These are phyloP conservation scores for Aspergillus flavus DNA, from an alignment of 2,329 filamentous ascomycete species.

Conservation along the genomic window DNA sequence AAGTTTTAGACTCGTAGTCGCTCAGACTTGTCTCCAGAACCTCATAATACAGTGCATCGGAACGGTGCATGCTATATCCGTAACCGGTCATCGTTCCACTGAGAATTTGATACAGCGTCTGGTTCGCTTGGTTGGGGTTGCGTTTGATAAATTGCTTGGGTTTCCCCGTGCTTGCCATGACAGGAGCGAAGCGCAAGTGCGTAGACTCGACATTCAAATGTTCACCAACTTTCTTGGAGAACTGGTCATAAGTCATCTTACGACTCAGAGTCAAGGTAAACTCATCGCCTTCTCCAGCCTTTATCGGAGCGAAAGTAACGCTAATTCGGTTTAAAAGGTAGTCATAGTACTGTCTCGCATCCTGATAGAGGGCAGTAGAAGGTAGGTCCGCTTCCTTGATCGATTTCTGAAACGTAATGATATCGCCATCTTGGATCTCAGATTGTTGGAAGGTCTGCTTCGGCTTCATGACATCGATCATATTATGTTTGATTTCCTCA, in stretches of 20 bases:
- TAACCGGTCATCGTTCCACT: slow-evolving; percentile 73
- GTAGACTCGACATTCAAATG: slow-evolving; percentile 76
- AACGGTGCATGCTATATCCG: slow-evolving; percentile 66
- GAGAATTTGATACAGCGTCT: slow-evolving; percentile 78
- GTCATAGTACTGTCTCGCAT: slow-evolving; percentile 88
- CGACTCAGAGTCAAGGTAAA: slow-evolving; percentile 81
- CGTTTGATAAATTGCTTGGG: slow-evolving; percentile 79
- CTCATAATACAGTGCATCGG: slow-evolving; percentile 86
- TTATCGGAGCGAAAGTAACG: slow-evolving; percentile 73
- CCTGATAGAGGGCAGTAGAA: slow-evolving; percentile 55
- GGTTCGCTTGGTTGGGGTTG: slow-evolving; percentile 65
- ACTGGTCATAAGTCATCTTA: slow-evolving; percentile 86
- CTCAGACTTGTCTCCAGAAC: slow-evolving; percentile 91
- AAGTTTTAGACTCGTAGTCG: slow-evolving; percentile 91
- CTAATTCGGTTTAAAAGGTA: slow-evolving; percentile 83
- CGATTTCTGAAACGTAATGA: slow-evolving; percentile 85
- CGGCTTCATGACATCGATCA: slow-evolving; percentile 93
- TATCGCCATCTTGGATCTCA: slow-evolving; percentile 95
- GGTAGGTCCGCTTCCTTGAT: slow-evolving; percentile 47
- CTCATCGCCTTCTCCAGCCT: slow-evolving; percentile 57
- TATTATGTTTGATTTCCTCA: slow-evolving; percentile 97
- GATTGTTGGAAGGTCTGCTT: slow-evolving; percentile 88
- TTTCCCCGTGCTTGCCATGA: slow-evolving; percentile 74
- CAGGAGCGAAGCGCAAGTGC: slow-evolving; percentile 88
- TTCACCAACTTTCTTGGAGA: slow-evolving; percentile 80